Evolutionary conservation across 257 asterid species (phyloP).

Genomic region (Cordia subcordata): DNA sequence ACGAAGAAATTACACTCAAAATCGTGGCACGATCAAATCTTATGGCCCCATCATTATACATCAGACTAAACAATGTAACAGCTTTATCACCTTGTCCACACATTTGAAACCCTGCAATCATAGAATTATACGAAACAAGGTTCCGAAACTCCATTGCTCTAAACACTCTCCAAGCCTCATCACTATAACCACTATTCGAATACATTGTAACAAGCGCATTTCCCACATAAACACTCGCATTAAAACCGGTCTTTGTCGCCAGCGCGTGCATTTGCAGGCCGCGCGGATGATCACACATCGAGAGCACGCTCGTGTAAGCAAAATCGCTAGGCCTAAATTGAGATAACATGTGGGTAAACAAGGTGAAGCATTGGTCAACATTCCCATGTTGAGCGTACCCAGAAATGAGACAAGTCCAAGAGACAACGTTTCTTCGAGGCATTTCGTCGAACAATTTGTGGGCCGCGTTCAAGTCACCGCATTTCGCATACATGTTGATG

Average conservation of each 20-base stretch:
- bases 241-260: constrained; percentile 51
- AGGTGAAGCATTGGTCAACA: constrained; percentile 39
- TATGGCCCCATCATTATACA: constrained; percentile 45
- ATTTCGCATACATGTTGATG: constrained; percentile 42
- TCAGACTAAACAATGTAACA: constrained; percentile 30
- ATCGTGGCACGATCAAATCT: constrained; percentile 60
- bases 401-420: constrained; percentile 75
- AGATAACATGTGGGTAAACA: constrained; percentile 44
- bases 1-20: constrained; percentile 48
- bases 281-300: constrained; percentile 50
- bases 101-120: constrained; percentile 58
- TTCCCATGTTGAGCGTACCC: constrained; percentile 59
- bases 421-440: constrained; percentile 52
- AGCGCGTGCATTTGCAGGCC: constrained; percentile 70
- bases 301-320: constrained; percentile 60
- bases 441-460: constrained; percentile 49
- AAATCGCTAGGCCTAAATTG: constrained; percentile 65
- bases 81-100: constrained; percentile 39
- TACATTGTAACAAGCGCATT: constrained; percentile 78
- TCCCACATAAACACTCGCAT: constrained; percentile 65
- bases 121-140: constrained; percentile 68
- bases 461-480: constrained; percentile 48
- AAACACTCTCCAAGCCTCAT: constrained; percentile 65
- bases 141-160: constrained; percentile 40
- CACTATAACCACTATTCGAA: constrained; percentile 31